These are phyloP conservation scores for Harringtonia lauricola DNA, from an alignment of 2,329 filamentous ascomycete species.

Conservation along the genomic window DNA sequence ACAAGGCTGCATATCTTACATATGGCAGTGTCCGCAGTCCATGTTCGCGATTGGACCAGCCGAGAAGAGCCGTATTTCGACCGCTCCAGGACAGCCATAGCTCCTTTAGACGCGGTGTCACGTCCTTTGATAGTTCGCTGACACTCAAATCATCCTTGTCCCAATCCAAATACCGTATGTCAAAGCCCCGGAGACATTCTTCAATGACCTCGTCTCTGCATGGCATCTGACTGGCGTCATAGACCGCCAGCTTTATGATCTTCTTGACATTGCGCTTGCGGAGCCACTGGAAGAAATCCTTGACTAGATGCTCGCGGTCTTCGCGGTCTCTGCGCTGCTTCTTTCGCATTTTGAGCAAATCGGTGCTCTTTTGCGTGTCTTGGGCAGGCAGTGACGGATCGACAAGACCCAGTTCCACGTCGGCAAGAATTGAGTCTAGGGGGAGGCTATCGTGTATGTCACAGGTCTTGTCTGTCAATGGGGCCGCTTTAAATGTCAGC, in stretches of 20 bases:
- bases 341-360: neutral
- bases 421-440: neutral
- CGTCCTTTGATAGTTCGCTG: neutral
- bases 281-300: neutral
- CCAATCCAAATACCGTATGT: neutral
- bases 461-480: neutral
- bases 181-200: neutral
- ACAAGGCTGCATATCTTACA: neutral
- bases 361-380: neutral
- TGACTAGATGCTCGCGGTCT: neutral
- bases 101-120: neutral
- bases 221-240: neutral
- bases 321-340: neutral
- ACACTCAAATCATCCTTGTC: neutral
- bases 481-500: neutral
- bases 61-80: neutral
- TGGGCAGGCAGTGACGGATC: neutral
- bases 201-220: neutral
- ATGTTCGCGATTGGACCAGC: neutral
- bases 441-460: neutral
- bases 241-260: neutral
- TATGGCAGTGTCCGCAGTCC: neutral
- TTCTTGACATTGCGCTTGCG: neutral
- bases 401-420: neutral
- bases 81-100: slow-evolving; percentile 1